phyloP scores from a whole-genome alignment of 257 asterid species.

The Ophiorrhiza pumila region DNA sequence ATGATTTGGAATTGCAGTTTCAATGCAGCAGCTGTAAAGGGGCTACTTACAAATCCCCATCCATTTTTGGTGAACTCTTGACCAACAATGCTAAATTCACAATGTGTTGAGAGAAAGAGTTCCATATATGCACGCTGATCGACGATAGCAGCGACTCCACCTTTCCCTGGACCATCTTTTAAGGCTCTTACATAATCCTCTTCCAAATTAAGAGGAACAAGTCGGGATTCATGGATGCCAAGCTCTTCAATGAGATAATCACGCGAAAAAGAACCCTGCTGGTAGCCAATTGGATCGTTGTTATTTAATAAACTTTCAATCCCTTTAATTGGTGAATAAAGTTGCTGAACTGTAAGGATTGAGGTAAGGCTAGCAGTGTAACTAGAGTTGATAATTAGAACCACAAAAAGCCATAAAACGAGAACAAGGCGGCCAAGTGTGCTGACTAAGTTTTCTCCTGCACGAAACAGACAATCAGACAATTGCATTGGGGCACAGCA shows the following conservation, averaged over 20 bases:
- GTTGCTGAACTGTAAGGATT: conserved; percentile 61
- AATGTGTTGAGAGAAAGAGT: conserved; percentile 49
- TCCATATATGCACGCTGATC: conserved; percentile 61
- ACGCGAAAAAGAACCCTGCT: conserved; percentile 50
- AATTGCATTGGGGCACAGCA: background rate
- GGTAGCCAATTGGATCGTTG: conserved; percentile 49
- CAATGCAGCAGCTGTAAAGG: background rate
- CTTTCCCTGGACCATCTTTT: conserved; percentile 40
- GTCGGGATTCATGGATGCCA: conserved; percentile 48
- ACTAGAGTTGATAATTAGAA: conserved; percentile 53
- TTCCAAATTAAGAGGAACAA: conserved; percentile 46
- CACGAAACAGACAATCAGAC: background rate
- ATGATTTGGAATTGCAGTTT: background rate
- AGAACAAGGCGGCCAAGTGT: conserved; percentile 52
- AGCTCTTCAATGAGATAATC: conserved; percentile 47
- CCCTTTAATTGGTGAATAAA: conserved; percentile 54
- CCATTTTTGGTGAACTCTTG: conserved; percentile 57
- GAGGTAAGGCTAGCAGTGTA: conserved; percentile 71
- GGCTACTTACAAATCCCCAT: conserved; percentile 66
- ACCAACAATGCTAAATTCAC: conserved; percentile 54
- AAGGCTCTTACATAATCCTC: conserved; percentile 57
- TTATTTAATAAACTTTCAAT: conserved; percentile 39
- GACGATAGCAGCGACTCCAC: conserved; percentile 59
- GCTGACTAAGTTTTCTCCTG: conserved; percentile 57
- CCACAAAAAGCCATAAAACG: conserved; percentile 60